Conservation (phyloP, 306 rosid genomes). For the Cucurbita ficifolia region DNA sequence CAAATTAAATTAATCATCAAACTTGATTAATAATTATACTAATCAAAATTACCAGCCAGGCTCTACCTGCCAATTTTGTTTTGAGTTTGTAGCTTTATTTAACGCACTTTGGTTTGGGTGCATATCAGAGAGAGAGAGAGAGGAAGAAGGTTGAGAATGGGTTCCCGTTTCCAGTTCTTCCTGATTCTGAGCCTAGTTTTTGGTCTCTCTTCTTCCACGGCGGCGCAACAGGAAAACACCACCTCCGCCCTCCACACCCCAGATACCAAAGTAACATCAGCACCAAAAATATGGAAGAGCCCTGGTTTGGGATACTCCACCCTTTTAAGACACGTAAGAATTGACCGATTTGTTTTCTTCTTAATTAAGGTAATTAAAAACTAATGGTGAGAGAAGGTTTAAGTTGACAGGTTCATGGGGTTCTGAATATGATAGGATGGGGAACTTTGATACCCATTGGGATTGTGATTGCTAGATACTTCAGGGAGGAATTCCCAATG, state of each 20-base stretch:
- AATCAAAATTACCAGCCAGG: neutral
- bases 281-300: neutral
- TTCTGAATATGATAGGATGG: conserved; percentile 39
- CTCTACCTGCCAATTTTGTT: neutral
- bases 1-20: neutral
- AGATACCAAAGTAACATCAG: neutral
- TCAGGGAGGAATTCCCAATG: conserved; percentile 20
- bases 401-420: conserved; percentile 15
- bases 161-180: neutral
- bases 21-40: neutral
- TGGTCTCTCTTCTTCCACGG: neutral
- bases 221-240: neutral
- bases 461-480: conserved; percentile 36
- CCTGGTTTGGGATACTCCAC: neutral
- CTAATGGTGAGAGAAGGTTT: neutral
- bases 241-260: neutral
- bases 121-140: neutral
- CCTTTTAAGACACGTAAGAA: conserved; percentile 1
- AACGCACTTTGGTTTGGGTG: neutral
- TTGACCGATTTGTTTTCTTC: too few relatives aligned
- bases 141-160: neutral
- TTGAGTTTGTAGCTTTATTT: neutral
- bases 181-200: neutral
- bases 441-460: conserved; percentile 44
- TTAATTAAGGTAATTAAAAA: neutral